Conservation (phyloP, 140 eudicot genomes). For the Erigeron philadelphicus region DNA sequence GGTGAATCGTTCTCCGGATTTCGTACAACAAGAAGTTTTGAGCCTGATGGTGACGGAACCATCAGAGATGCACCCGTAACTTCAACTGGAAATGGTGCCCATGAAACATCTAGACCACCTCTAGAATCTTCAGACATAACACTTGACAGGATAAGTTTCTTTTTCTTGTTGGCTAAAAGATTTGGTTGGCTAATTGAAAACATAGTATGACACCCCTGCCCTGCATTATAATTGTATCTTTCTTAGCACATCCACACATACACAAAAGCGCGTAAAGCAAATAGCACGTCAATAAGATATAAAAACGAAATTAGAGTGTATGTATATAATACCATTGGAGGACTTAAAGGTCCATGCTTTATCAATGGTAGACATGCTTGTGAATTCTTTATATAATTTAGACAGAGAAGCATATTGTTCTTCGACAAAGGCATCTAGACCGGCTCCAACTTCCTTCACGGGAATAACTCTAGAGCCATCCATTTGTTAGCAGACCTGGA, state of each 20-base stretch:
- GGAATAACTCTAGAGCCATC: constrained; percentile 37
- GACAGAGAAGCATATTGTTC: constrained; percentile 76
- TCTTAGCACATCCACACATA: constrained; percentile 1
- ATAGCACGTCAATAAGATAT: not conserved
- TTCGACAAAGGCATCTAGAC: constrained; percentile 37
- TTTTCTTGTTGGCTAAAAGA: constrained; percentile 67
- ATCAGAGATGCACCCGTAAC: constrained; percentile 62
- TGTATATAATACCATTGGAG: constrained; percentile 36
- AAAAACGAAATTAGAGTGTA: not conserved
- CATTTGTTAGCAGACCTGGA: constrained; percentile 37
- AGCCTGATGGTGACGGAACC: constrained; percentile 85
- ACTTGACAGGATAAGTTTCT: constrained; percentile 58
- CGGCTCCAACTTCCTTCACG: constrained; percentile 31
- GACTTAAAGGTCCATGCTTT: constrained; percentile 82
- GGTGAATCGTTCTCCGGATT: constrained; percentile 72
- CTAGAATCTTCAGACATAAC: constrained; percentile 38
- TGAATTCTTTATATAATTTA: constrained; percentile 58
- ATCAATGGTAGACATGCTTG: constrained; percentile 55
- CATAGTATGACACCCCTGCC: constrained; percentile 46
- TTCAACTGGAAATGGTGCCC: constrained; percentile 84
- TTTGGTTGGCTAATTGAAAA: constrained; percentile 71
- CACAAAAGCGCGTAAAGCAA: not conserved
- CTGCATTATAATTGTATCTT: constrained; percentile 16
- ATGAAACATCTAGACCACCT: constrained; percentile 42
- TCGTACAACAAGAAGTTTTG: constrained; percentile 70